A percentile compares a stretch with the other conserved stretches of the same genome.
phyloP scores from a whole-genome alignment of 192 early-diverging fungal species.

The Coemansia sp. region DNA sequence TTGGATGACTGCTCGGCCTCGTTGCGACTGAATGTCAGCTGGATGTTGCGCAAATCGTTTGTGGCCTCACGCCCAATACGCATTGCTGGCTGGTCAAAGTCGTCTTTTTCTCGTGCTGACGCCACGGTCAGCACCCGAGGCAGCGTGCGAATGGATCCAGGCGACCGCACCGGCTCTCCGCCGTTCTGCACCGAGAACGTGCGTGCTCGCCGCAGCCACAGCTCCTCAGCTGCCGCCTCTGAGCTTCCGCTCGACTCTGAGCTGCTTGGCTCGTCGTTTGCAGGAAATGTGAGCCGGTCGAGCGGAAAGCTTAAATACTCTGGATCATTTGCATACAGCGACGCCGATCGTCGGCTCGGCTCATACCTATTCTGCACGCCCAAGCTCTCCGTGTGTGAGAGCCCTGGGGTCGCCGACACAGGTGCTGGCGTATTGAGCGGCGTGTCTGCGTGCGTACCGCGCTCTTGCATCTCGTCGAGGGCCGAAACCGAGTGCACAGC shows the following conservation, averaged over 20 bases:
- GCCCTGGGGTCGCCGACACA: background rate
- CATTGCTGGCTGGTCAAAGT: slow-evolving; percentile 40
- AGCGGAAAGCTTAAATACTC: background rate
- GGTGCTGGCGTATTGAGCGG: slow-evolving; percentile 6
- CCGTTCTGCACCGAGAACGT: slow-evolving; percentile 23
- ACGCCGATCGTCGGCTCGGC: background rate
- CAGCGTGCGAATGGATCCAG: slow-evolving; percentile 17
- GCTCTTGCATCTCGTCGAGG: background rate
- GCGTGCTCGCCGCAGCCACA: slow-evolving; percentile 31
- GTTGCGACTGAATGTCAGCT: slow-evolving; percentile 37
- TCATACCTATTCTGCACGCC: background rate
- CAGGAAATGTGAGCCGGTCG: background rate
- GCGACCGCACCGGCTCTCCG: background rate
- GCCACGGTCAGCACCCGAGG: slow-evolving; percentile 29
- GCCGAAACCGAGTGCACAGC: slow-evolving; percentile 6
- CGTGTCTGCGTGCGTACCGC: background rate
- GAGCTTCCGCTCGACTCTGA: slow-evolving; percentile 4
- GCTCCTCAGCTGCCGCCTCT: slow-evolving; percentile 18
- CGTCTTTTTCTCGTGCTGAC: slow-evolving; percentile 28
- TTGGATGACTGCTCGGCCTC: background rate
- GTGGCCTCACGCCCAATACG: slow-evolving; percentile 35
- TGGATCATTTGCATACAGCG: background rate
- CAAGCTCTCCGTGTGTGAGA: background rate
- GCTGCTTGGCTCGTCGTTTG: slow-evolving; percentile 10
- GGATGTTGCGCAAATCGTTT: slow-evolving; percentile 50